Conservation (phyloP, 169 alveolate species). For the Plasmodium inui region DNA sequence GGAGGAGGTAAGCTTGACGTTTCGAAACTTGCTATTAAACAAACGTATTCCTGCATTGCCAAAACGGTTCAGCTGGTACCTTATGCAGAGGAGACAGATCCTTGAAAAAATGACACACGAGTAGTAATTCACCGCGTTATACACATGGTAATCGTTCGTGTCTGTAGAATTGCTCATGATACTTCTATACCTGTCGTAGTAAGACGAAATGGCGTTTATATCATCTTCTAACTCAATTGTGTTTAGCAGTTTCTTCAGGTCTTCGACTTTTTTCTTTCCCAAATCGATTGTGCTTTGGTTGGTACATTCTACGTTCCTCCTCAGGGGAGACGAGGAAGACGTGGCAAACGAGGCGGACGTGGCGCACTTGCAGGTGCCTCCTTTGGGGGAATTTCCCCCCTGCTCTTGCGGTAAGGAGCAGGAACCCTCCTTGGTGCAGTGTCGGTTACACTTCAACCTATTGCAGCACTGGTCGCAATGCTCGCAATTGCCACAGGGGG, state of each 20-base stretch:
- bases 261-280: constrained; percentile 16
- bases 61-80: constrained; percentile 61
- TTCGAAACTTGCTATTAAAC: constrained; percentile 56
- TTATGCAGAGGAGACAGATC: constrained; percentile 56
- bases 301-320: not conserved
- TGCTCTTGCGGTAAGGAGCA: not conserved
- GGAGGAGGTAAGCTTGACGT: constrained; percentile 42
- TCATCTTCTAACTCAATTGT: constrained; percentile 49
- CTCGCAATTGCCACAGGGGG: not conserved
- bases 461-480: not conserved
- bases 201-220: constrained; percentile 28
- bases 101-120: constrained; percentile 55
- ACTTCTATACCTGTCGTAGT: constrained; percentile 30
- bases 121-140: constrained; percentile 14
- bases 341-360: not conserved
- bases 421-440: not conserved
- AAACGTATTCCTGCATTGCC: constrained; percentile 50
- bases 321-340: not conserved
- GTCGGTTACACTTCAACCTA: not conserved
- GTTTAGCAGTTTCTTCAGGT: constrained; percentile 10
- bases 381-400: not conserved
- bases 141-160: not conserved
- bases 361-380: not conserved
- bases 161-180: not conserved
- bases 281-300: not conserved